A percentile compares a stretch with the other conserved stretches of the same genome.
Evolutionary conservation across 129 eudicot genomes (phyloP).

Genomic region (Saposhnikovia divaricata): DNA sequence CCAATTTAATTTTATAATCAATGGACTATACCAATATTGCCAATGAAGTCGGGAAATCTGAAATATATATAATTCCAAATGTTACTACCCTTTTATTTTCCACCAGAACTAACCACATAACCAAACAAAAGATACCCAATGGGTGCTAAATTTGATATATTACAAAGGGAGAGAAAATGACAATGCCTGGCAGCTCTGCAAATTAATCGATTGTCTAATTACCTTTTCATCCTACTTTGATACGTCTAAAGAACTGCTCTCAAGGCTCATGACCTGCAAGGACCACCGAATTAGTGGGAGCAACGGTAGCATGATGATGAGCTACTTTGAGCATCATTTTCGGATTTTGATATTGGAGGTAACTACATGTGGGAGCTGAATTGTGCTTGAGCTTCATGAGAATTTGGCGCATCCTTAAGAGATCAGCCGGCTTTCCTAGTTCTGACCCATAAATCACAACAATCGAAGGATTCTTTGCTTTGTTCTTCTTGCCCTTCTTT

Average conservation of each 20-base stretch:
- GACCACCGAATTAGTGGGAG: slow-evolving; percentile 9
- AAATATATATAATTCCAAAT: too few relatives aligned
- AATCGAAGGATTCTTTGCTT: slow-evolving; percentile 47
- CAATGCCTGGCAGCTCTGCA: too few relatives aligned
- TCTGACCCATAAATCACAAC: slow-evolving; percentile 47
- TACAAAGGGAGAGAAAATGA: too few relatives aligned
- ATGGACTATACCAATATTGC: too few relatives aligned
- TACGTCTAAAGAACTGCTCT: neutral
- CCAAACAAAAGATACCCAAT: too few relatives aligned
- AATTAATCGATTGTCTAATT: neutral
- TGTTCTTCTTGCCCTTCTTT: slow-evolving; percentile 40
- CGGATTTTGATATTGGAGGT: slow-evolving; percentile 22
- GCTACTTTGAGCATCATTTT: slow-evolving; percentile 19
- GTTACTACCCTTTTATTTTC: too few relatives aligned
- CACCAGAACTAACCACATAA: too few relatives aligned
- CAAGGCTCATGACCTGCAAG: neutral
- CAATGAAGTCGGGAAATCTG: too few relatives aligned
- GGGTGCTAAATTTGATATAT: too few relatives aligned
- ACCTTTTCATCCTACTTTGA: neutral
- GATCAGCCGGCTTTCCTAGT: slow-evolving; percentile 56
- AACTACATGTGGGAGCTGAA: slow-evolving; percentile 48
- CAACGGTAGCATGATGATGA: slow-evolving; percentile 3
- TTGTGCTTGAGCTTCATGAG: slow-evolving; percentile 59
- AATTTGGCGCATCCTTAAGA: slow-evolving; percentile 60
- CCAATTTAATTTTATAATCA: too few relatives aligned